Conservation (phyloP, 208 protist species). For the Strigomonas culicis region DNA sequence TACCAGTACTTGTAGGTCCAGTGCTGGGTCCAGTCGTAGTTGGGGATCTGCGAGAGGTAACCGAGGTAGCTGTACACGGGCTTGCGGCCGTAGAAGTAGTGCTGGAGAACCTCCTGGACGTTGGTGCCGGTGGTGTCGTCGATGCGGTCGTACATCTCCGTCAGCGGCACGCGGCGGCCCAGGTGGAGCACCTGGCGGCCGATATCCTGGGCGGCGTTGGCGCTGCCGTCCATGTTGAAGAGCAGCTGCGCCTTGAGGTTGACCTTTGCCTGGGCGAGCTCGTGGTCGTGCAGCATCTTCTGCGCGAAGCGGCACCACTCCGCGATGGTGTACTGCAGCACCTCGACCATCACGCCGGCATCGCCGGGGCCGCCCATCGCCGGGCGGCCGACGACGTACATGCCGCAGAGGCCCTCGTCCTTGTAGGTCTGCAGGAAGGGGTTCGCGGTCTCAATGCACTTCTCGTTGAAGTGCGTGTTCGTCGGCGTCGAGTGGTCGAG, state of each 20-base stretch:
- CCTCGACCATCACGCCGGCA: slow-evolving; percentile 70
- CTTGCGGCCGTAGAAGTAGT: slow-evolving; percentile 91
- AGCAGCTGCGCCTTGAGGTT: slow-evolving; percentile 89
- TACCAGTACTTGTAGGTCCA: slow-evolving; percentile 92
- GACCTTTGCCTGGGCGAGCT: slow-evolving; percentile 86
- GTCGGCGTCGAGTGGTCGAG: slow-evolving; percentile 84
- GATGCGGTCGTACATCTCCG: slow-evolving; percentile 91
- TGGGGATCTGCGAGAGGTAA: slow-evolving; percentile 73
- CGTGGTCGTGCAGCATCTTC: slow-evolving; percentile 78
- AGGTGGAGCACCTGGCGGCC: slow-evolving; percentile 82
- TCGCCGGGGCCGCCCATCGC: slow-evolving; percentile 57
- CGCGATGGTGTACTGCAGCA: slow-evolving; percentile 85
- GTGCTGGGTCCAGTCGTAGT: slow-evolving; percentile 88
- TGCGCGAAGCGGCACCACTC: slow-evolving; percentile 87
- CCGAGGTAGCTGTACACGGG: slow-evolving; percentile 86
- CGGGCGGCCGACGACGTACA: slow-evolving; percentile 76
- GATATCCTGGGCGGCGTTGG: slow-evolving; percentile 85
- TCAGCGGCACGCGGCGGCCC: slow-evolving; percentile 78
- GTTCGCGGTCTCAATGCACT: slow-evolving; percentile 84
- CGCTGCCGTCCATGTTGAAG: slow-evolving; percentile 87
- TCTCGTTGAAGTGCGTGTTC: slow-evolving; percentile 88
- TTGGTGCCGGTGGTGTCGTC: slow-evolving; percentile 85
- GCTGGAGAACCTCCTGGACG: slow-evolving; percentile 83
- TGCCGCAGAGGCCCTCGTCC: slow-evolving; percentile 85
- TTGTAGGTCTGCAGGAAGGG: slow-evolving; percentile 88